Evolutionary conservation across 345 rosid species (phyloP), one percentile per base, ranked within the genome.

Genomic region (Streptanthus diversifolius): DNA sequence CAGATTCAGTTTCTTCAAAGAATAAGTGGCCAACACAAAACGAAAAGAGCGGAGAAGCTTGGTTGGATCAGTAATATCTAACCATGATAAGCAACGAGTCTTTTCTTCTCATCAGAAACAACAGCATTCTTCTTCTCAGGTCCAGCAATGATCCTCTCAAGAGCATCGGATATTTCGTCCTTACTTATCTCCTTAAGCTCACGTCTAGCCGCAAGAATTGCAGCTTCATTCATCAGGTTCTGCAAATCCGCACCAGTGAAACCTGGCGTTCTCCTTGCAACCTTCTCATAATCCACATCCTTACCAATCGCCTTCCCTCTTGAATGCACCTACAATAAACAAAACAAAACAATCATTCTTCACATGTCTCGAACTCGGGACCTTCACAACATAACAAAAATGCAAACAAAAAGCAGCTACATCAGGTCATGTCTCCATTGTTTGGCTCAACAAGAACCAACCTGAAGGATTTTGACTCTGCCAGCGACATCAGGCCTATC

Each of bases 111-210:
- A 0, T 90, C 98, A 2, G 97, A 86, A 62, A 93, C 96, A 11
- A 93, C 97, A 18, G 95, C 97, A 73, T 90, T 93, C 72, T 93
- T 93, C 87, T 90, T 93, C 83, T 93, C 98, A 8, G 98, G 98
- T 54, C 98, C 97, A 21, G 96, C 98, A 79, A 90, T 93, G 63
- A 93, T 93, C 80, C 98, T 86, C 83, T 93, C 98, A 15, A 90
- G 81, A 65, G 97, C 98, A 87, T 93, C 98, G 0, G 96, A 83
- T 56, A 93, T 93, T 81, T 90, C 98, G 56, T 93, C 98, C 65
- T 93, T 90, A 82, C 97, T 93, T 62, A 93, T 90, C 81, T 93
- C 97, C 88, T 93, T 93, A 15, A 93, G 97, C 51, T 89, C 92
- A 59, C 96, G 95, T 73, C 98, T 85, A 22, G 98, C 98, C 6